These are phyloP conservation scores for Urostyla sp. DNA, from an alignment of 73 alveolate genomes.

Conservation along the genomic window DNA sequence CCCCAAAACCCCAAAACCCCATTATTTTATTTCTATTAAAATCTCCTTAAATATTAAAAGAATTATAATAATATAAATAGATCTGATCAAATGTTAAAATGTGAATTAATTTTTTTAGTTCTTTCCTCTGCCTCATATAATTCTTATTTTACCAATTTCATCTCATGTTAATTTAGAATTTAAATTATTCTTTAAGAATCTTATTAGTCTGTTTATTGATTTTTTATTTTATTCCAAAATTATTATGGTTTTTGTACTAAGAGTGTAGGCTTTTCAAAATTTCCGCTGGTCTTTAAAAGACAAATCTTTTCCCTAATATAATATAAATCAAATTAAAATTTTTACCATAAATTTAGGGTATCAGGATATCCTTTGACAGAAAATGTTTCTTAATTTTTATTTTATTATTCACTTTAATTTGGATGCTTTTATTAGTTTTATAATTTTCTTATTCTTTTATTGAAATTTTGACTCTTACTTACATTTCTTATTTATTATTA, in stretches of 20 bases:
- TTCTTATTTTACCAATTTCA: slow-evolving; percentile 9
- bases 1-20: no score
- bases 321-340: not conserved
- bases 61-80: no score
- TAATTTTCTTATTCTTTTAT: not conserved
- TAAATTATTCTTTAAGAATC: not conserved
- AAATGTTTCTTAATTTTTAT: not conserved
- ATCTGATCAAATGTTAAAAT: not conserved
- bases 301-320: slow-evolving; percentile 17
- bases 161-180: slow-evolving; percentile 4
- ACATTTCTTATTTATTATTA: not conserved
- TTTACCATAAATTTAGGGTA: slow-evolving; percentile 73
- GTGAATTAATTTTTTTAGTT: not conserved
- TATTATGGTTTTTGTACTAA: not conserved
- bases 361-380: slow-evolving; percentile 63
- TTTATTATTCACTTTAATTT: not conserved
- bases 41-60: not conserved
- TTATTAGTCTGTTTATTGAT: no score
- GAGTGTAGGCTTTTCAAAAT: not conserved
- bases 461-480: not conserved
- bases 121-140: not conserved
- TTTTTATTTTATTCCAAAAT: not conserved
- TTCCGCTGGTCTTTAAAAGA: not conserved
- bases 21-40: no score
- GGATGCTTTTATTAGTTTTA: not conserved